Evolutionary conservation across 305 asterid species (phyloP).

Genomic region (Fraxinus velutina): DNA sequence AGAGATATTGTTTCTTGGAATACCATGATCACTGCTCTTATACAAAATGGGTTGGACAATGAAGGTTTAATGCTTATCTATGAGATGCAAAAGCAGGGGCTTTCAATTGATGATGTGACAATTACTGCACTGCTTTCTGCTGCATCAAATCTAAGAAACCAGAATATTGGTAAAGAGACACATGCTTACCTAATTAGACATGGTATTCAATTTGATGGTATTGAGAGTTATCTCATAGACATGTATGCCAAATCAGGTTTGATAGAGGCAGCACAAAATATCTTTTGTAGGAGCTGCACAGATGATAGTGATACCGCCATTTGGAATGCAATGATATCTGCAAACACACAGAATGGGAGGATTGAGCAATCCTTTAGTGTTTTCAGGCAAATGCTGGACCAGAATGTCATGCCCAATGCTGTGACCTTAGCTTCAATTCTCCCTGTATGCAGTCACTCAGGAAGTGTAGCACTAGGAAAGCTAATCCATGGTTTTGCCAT

Average conservation of each 20-base stretch:
- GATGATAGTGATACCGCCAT: slow-evolving; percentile 50
- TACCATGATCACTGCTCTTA: slow-evolving; percentile 71
- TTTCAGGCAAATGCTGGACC: slow-evolving; percentile 61
- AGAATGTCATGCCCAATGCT: slow-evolving; percentile 55
- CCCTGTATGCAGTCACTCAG: slow-evolving; percentile 70
- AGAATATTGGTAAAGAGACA: slow-evolving; percentile 57
- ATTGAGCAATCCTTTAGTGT: slow-evolving; percentile 48
- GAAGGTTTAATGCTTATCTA: slow-evolving; percentile 76
- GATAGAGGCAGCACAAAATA: slow-evolving; percentile 46
- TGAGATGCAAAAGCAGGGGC: slow-evolving; percentile 73
- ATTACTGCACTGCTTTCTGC: slow-evolving; percentile 72
- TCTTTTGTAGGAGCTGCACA: slow-evolving; percentile 41
- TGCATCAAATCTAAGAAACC: slow-evolving; percentile 70
- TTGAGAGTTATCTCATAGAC: slow-evolving; percentile 78
- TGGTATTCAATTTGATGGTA: slow-evolving; percentile 58
- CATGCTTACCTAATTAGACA: slow-evolving; percentile 78
- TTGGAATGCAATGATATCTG: slow-evolving; percentile 89
- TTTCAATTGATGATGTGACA: slow-evolving; percentile 58
- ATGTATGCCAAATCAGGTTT: slow-evolving; percentile 79
- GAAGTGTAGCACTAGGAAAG: slow-evolving; percentile 64
- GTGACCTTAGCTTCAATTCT: slow-evolving; percentile 80
- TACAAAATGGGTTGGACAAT: slow-evolving; percentile 62
- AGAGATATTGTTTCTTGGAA: slow-evolving; percentile 94
- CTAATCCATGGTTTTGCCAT: slow-evolving; percentile 59
- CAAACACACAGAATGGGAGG: slow-evolving; percentile 57